Evolutionary conservation across 2,329 filamentous ascomycete species (phyloP).

Genomic region (Aspergillus fijiensis): DNA sequence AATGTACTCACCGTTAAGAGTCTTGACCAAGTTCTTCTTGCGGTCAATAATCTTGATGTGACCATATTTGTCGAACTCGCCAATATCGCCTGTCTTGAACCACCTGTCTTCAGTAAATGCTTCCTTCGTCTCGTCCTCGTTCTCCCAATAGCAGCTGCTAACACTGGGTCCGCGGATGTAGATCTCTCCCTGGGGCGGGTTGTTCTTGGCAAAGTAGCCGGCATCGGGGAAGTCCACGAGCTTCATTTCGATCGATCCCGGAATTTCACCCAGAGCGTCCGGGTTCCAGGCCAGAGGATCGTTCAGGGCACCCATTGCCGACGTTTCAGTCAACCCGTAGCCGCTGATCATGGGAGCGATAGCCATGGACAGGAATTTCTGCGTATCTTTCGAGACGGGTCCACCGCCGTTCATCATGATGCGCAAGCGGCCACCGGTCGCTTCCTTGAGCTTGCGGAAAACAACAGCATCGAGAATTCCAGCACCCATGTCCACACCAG

Average conservation of each 20-base stretch:
- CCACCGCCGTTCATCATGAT: conserved; percentile 95
- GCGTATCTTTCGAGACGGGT: conserved; percentile 82
- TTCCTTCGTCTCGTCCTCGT: conserved; percentile 79
- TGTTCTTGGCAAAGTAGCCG: conserved; percentile 74
- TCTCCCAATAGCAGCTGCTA: conserved; percentile 75
- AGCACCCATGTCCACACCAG: conserved; percentile 53
- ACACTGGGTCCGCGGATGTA: conserved; percentile 79
- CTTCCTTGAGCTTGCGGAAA: conserved; percentile 87
- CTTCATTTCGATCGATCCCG: conserved; percentile 80
- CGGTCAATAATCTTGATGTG: conserved; percentile 88
- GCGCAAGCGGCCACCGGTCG: conserved; percentile 83
- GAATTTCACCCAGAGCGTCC: conserved; percentile 72
- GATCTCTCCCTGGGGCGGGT: conserved; percentile 86
- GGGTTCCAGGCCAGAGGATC: conserved; percentile 84
- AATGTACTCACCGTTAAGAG: conserved; percentile 92
- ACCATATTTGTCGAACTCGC: conserved; percentile 77
- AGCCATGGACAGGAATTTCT: conserved; percentile 86
- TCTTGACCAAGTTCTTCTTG: conserved; percentile 98
- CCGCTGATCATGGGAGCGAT: conserved; percentile 92
- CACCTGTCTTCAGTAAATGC: conserved; percentile 80
- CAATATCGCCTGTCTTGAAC: conserved; percentile 97
- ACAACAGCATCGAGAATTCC: conserved; percentile 75
- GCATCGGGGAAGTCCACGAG: conserved; percentile 86
- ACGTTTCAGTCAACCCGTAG: conserved; percentile 93
- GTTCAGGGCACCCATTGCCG: conserved; percentile 58